Base-by-base conservation (phyloP, 805 yeast genomes). In the Barnettozyma californica region DNA sequence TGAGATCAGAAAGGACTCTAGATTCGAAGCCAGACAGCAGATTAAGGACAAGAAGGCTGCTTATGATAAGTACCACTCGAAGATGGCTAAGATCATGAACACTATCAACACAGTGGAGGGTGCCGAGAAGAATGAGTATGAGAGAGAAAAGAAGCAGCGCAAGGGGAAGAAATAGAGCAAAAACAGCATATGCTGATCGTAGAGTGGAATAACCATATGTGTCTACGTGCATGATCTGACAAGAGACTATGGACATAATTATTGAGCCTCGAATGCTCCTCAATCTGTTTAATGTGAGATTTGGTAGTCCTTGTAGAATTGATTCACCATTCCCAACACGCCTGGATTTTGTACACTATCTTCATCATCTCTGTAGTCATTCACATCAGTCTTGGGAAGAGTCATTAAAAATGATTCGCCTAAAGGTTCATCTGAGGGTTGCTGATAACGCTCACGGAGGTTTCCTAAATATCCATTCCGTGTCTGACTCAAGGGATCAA, bases 71-170 rank as follows among this genome's bases (percentile, higher is more conserved):
- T 94, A 94, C 66, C 98, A 94, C 66, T 76, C 81, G 56, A 91
- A 88, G 74, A 87, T 94, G 89, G 86, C 95, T 40, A 78, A 78
- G 56, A 84, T 94, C 63, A 82, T 85, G 64, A 87, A 91, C 58
- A 80, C 91, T 47, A 88, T 94, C 61, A 87, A 86, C 53, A 90
- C 97, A 5, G 90, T 85, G 59, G 97, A 92, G 73, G 98, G 98
- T 62, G 87, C 94, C 5, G 97, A 89, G 63, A 87, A 88, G 75
- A 91, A 94, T 65, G 83, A 83, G 58, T 92, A 92, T 67, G 97
- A 90, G 63, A 77, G 90, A 52, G 97, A 91, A 62, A 86, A 80
- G 74, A 81, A 76, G 63, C 70, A 72, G 52, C 77, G 90, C 59
- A 78, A 77, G 63, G 70, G 74, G 37, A 73, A 74, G 56, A 67